Base-by-base conservation (phyloP, 495 filamentous ascomycete species). In the Parathielavia appendiculata region DNA sequence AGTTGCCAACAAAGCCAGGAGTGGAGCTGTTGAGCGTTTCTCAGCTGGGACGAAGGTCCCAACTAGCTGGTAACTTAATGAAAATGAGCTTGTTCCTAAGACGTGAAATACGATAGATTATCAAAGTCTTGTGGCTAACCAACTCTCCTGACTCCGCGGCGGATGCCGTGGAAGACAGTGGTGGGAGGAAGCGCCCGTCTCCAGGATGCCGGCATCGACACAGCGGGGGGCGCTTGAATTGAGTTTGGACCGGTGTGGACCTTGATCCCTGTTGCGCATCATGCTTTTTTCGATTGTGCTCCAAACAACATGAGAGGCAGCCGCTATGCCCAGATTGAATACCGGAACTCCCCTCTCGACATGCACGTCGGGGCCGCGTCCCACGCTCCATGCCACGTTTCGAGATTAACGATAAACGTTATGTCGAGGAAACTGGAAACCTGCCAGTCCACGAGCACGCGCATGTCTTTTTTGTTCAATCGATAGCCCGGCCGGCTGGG, bases 201-300 rank as follows among this genome's bases (percentile, higher is more conserved):
- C 36, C 36, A 16, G 48, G 44, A 12, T 52, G 35, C 49, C 49
- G 49, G 49, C 49, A 52, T 39, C 35, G 20, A 40, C 22, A 36
- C 19, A 39, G 14, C 44, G 36, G 22, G 41, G 30, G 47, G 17
- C 34, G 57, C 49, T 40, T 63, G 58, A 50, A 61, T 53, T 43
- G 49, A 48, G 54, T 50, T 54, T 41, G 32, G 38, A 43, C 59
- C 40, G 36, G 45, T 54, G 60, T 50, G 55, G 55, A 44, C 22
- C 55, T 62, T 30, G 41, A 66, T 63, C 65, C 65, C 63, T 68
- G 65, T 58, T 56, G 65, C 63, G 61, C 58, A 68, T 68, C 65
- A 63, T 58, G 49, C n/a, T 36, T 53, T 54, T 50, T 51, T n/a
- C 23, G 46, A 34, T 4, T 39, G 35, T 35, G 5, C 4, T 34